phyloP scores from a whole-genome alignment of 805 yeast genomes.

The Candida patagonica region DNA sequence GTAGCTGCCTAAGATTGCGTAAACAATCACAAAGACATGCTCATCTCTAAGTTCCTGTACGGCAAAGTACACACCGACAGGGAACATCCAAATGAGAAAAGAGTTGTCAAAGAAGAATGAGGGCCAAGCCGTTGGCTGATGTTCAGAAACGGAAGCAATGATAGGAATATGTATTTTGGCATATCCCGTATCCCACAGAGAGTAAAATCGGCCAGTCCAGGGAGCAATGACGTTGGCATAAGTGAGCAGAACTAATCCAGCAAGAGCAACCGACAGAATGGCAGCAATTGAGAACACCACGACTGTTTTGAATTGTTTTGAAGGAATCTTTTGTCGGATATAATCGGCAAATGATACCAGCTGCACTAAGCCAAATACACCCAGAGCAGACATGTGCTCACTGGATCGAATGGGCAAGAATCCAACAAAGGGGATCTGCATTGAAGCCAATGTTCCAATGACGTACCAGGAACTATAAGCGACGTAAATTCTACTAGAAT shows the following conservation, averaged over 20 bases:
- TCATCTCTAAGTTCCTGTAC: constrained; percentile 86
- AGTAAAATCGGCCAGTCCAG: constrained; percentile 98
- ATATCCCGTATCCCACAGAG: constrained; percentile 95
- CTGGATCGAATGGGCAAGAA: constrained; percentile 93
- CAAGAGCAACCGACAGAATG: constrained; percentile 53
- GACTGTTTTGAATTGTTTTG: constrained; percentile 52
- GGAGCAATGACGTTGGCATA: constrained; percentile 93
- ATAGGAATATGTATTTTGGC: constrained; percentile 98
- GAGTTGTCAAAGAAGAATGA: constrained; percentile 91
- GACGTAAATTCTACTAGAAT: constrained; percentile 69
- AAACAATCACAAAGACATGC: constrained; percentile 86
- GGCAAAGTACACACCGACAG: constrained; percentile 88
- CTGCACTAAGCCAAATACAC: constrained; percentile 92
- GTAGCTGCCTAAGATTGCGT: constrained; percentile 88
- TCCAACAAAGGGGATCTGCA: constrained; percentile 99
- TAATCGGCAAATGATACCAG: constrained; percentile 80
- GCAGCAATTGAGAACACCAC: constrained; percentile 44
- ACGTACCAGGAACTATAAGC: constrained; percentile 97
- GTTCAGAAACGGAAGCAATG: constrained; percentile 97
- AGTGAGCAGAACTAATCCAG: constrained; percentile 70
- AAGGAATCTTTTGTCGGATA: constrained; percentile 62
- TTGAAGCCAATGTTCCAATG: constrained; percentile 92
- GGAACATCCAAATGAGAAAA: constrained; percentile 94
- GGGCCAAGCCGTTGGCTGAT: constrained; percentile 99
- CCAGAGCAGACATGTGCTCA: constrained; percentile 97